phyloP scores from a whole-genome alignment of 345 rosid genomes.

The Eucalyptus tenuipes region DNA sequence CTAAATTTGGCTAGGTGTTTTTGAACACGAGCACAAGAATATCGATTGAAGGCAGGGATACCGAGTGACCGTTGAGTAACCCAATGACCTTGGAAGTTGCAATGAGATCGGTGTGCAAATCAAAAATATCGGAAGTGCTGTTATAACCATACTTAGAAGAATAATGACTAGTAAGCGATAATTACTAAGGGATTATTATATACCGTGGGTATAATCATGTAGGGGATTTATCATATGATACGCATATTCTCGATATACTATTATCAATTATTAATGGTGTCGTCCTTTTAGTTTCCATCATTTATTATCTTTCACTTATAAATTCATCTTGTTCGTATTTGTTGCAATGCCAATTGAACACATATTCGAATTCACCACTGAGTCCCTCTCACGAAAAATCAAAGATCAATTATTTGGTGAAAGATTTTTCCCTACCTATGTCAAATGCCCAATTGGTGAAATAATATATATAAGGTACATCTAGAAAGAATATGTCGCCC shows the following conservation, averaged over 20 bases:
- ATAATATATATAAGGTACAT: no score
- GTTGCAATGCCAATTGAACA: background rate
- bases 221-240: background rate
- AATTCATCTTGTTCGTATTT: background rate
- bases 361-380: background rate
- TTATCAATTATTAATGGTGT: accelerated
- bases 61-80: background rate
- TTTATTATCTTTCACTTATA: background rate
- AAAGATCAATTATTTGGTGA: background rate
- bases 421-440: background rate
- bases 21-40: background rate
- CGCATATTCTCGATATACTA: background rate
- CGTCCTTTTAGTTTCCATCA: background rate
- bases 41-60: background rate
- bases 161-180: background rate
- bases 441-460: no score
- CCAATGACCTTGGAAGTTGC: background rate
- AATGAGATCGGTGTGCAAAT: background rate
- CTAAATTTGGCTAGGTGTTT: background rate
- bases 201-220: background rate
- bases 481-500: no score
- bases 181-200: background rate
- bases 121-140: background rate
- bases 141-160: background rate
- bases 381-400: background rate